Base-by-base conservation (phyloP, 768 basidiomycete genomes). In the Agrocybe pediades region DNA sequence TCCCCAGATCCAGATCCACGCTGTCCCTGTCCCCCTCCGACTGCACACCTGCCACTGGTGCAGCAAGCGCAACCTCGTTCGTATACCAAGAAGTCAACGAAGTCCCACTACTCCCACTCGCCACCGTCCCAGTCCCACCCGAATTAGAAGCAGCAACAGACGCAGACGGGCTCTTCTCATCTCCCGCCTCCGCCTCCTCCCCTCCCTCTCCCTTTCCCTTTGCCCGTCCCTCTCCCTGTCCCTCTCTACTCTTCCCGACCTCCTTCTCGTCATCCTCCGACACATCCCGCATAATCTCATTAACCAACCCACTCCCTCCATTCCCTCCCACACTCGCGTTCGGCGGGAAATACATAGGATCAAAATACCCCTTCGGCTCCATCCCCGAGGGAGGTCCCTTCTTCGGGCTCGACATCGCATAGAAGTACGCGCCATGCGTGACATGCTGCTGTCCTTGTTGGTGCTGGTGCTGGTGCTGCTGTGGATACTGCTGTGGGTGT, bases 281-380 rank as follows among this genome's bases (percentile, higher is more conserved):
- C 48, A 40, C 25, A 45, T 62, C 60, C n/a, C 68, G 73, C 62
- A 72, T 53, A 48, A 77, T 75, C 64, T 73, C 76, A 40, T 62
- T 69, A 24, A 62, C 71, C 27, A 75, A 55, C 51, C 57, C 54
- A 42, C 62, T 66, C 15, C 30, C 60, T 59, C 56, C 44, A 16
- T 54, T 30, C 50, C 20, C 46, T 41, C 15, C 52, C 42, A 46
- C 16, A 51, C n/a, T 46, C 29, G 23, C 19, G 48, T 15, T 40
- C 40, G 66, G 64, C 41, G 73, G 73, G 51, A 76, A 71, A 64
- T 77, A 79, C 50, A 69, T 72, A 16, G 66, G 68, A 57, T 77
- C 77, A 53, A 79, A 77, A 54, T 77, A 78, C 40, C 76, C 76
- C 49, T 71, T 69, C 6, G 73, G 75, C 60, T 76, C 74, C 39